These are phyloP conservation scores for Senna siamea DNA, from an alignment of 306 rosid genomes.

Conservation along the genomic window DNA sequence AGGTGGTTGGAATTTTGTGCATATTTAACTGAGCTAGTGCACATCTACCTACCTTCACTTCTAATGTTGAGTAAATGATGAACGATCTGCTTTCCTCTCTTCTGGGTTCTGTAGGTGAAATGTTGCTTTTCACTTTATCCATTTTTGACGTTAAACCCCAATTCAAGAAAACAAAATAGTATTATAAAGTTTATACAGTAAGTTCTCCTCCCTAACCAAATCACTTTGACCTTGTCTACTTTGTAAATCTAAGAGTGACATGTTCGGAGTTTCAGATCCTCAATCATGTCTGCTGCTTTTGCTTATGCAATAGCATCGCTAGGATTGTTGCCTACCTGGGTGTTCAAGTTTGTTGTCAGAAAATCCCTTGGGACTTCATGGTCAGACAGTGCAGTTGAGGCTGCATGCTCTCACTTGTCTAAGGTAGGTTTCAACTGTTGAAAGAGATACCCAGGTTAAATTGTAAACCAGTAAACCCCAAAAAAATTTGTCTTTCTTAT, in stretches of 20 bases:
- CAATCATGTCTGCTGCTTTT: conserved; percentile 50
- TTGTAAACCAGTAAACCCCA: conserved; percentile 13
- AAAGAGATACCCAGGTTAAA: conserved; percentile 9
- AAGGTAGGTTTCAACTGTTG: conserved; percentile 57
- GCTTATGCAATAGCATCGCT: conserved; percentile 59
- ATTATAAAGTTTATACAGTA: conserved; percentile 63
- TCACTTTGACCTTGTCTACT: conserved; percentile 24
- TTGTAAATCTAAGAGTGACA: conserved; percentile 28
- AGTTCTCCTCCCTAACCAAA: conserved; percentile 23
- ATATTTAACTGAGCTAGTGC: conserved; percentile 11
- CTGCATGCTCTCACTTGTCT: conserved; percentile 81
- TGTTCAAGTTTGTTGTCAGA: conserved; percentile 59
- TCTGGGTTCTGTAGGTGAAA: conserved; percentile 61
- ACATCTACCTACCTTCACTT: conserved; percentile 36
- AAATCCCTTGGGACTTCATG: conserved; percentile 70
- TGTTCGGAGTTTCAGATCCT: conserved; percentile 61
- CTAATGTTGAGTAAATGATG: conserved; percentile 20
- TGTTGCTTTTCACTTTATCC: conserved; percentile 79
- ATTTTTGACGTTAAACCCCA: conserved; percentile 70
- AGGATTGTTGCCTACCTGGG: conserved; percentile 65
- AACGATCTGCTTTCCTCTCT: conserved; percentile 33
- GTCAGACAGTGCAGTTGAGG: conserved; percentile 78
- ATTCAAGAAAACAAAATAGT: conserved; percentile 55
- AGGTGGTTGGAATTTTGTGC: conserved; percentile 55
- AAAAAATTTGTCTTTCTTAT: background rate